These are phyloP conservation scores for Clonostachys solani DNA, from an alignment of 2,329 filamentous ascomycete genomes.

Conservation along the genomic window DNA sequence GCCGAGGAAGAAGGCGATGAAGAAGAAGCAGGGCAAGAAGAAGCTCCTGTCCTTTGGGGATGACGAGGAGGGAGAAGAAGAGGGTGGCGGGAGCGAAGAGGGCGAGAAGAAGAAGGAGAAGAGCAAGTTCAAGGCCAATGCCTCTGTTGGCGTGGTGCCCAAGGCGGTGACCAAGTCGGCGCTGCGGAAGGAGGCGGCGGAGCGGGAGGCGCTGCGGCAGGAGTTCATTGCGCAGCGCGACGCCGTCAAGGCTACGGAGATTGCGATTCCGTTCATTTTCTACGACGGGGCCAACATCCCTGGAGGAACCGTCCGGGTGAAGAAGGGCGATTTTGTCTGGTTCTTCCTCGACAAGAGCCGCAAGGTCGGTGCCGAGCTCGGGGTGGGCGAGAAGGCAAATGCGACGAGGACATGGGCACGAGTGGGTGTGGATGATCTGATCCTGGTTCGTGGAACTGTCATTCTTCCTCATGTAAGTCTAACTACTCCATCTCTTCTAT, in stretches of 20 bases:
- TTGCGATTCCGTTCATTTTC: conserved; percentile 91
- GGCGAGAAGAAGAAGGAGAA: conserved; percentile 16
- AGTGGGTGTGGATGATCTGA: conserved; percentile 90
- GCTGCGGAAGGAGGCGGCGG: conserved; percentile 72
- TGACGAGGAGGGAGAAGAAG: conserved; percentile 23
- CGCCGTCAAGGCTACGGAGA: conserved; percentile 81
- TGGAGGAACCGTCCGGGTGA: conserved; percentile 77
- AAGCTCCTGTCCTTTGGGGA: conserved; percentile 58
- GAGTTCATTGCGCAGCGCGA: conserved; percentile 85
- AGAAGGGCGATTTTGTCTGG: conserved; percentile 93
- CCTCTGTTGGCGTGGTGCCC: conserved; percentile 59
- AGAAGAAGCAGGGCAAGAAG: conserved; percentile 22
- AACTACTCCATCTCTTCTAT: conserved; percentile 1
- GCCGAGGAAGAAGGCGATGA: conserved; percentile 37
- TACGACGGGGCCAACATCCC: conserved; percentile 92
- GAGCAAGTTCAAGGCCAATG: conserved; percentile 57
- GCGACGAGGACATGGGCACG: conserved; percentile 75
- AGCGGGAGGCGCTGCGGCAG: conserved; percentile 71
- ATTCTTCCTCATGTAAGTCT: conserved; percentile 87
- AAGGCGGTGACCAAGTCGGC: conserved; percentile 69
- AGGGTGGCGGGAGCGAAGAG: conserved; percentile 3
- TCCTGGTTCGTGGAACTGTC: conserved; percentile 84
- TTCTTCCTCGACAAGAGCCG: conserved; percentile 87
- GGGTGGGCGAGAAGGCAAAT: conserved; percentile 65
- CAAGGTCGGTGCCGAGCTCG: conserved; percentile 82